A percentile compares a stretch with the other conserved stretches of the same genome.
These are phyloP conservation scores for Taphrina flavorubra DNA, from an alignment of 1,139 yeast species.

Conservation along the genomic window DNA sequence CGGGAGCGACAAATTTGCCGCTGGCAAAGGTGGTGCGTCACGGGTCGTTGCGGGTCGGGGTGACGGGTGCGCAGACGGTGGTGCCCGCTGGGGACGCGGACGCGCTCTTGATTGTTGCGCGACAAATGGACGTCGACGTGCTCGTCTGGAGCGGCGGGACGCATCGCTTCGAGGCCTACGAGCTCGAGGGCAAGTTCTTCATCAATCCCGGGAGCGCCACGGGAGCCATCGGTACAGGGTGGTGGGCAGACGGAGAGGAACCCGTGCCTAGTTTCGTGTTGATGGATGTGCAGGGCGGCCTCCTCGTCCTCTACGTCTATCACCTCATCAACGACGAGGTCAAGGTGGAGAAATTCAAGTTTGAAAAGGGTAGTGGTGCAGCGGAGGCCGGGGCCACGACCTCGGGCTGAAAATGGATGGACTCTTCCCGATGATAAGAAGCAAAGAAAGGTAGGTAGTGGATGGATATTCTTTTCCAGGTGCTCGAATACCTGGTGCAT, in stretches of 20 bases:
- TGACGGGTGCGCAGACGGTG: slow-evolving; percentile 81
- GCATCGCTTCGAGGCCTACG: slow-evolving; percentile 89
- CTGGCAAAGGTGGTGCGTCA: slow-evolving; percentile 67
- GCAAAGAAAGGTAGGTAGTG: too few relatives aligned
- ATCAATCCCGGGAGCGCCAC: slow-evolving; percentile 96
- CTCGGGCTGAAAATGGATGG: too few relatives aligned
- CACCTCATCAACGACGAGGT: slow-evolving; percentile 81
- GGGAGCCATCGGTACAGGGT: slow-evolving; percentile 75
- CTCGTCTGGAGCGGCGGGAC: slow-evolving; percentile 92
- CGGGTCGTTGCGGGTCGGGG: slow-evolving; percentile 79
- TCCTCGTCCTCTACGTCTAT: slow-evolving; percentile 83
- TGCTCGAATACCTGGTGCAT: too few relatives aligned
- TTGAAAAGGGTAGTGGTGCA: slow-evolving; percentile 61
- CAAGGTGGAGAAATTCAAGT: slow-evolving; percentile 87
- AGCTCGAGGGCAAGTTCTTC: slow-evolving; percentile 88
- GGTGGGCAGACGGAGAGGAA: slow-evolving; percentile 54
- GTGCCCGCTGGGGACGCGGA: slow-evolving; percentile 89
- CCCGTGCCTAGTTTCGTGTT: slow-evolving; percentile 85
- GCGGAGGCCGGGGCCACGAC: not conserved
- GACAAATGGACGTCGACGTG: slow-evolving; percentile 90
- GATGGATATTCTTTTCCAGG: too few relatives aligned
- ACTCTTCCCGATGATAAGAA: too few relatives aligned
- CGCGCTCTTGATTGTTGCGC: slow-evolving; percentile 77
- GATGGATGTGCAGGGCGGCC: slow-evolving; percentile 76
- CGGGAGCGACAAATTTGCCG: slow-evolving; percentile 56